Evolutionary conservation across 176 grass and related monocot species (phyloP), one percentile per base, ranked within the genome.

Genomic region (Oryza nivara): DNA sequence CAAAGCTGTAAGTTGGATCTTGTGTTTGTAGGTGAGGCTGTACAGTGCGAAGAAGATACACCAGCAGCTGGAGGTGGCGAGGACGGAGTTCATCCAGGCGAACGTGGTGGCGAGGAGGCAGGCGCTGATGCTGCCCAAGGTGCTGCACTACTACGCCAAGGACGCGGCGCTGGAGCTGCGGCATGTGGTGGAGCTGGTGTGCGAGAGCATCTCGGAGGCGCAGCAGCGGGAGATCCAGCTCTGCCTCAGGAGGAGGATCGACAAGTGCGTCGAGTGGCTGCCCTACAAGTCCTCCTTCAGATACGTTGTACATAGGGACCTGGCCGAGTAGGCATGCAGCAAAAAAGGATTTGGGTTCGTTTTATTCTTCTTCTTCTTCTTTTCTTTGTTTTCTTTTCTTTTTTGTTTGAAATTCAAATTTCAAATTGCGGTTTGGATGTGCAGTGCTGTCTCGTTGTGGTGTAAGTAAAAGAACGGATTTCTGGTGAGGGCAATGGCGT

Each of bases 231-330:
- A 83, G 77, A 82, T 90, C 54, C 83, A 86, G 81, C 81, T 68
- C 76, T 77, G 82, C 12, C 84, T 87, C 61, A 85, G 76, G 73
- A 86, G 82, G 75, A 89, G 44, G 89, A 48, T 82, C 43, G 93
- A 96, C 48, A 99, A 89, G 79, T 77, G 75, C 30, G 88, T 99
- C 11, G 92, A 96, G 79, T 99, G 97, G 93, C 71, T 93, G 77
- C 93, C 97, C 0, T 96, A 94, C 92, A 99, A 92, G 80, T 94
- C 93, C 9, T 84, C 88, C 56, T 99, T 96, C 93, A 84, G 83
- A 94, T 99, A 99, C 66, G 70, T 96, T 94, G 86, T 99, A 65
- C 92, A 99, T 88, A 92, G 81, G 73, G 92, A 92, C 76, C 82
- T 99, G 61, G 88, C 93, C 8, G 86, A 91, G 73, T 80, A 88